phyloP scores from a whole-genome alignment of 2,329 filamentous ascomycete genomes.

The Penicillium sp. region DNA sequence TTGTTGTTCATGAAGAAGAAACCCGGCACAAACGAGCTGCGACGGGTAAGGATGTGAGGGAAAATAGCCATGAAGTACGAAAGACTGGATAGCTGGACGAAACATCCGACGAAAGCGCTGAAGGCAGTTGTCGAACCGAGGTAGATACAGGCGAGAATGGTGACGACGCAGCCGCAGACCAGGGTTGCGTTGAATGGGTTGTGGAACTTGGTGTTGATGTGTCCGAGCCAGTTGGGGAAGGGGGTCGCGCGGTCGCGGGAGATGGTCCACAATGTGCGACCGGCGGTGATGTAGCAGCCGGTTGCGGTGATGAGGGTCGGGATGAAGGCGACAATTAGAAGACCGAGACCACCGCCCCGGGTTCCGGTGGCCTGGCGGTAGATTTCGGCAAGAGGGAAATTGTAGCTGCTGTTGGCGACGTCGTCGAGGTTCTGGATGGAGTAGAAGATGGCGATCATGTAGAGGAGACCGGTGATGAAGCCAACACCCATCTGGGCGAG shows the following conservation, averaged over 20 bases:
- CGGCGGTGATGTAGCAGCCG: constrained; percentile 60
- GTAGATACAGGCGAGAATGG: constrained; percentile 57
- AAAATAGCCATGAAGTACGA: constrained; percentile 57
- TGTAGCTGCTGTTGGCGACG: constrained; percentile 28
- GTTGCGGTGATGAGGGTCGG: constrained; percentile 54
- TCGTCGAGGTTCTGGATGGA: constrained; percentile 43
- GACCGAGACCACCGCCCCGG: constrained; percentile 54
- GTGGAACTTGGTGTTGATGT: constrained; percentile 54
- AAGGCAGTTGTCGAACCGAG: constrained; percentile 57
- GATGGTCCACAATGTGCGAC: constrained; percentile 61
- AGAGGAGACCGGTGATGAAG: constrained; percentile 49
- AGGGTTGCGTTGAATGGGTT: constrained; percentile 61
- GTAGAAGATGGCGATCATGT: constrained; percentile 54
- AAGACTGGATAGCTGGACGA: constrained; percentile 57
- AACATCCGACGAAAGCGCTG: constrained; percentile 58
- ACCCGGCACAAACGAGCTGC: constrained; percentile 53
- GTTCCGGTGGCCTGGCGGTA: constrained; percentile 51
- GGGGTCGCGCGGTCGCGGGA: constrained; percentile 63
- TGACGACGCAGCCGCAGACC: constrained; percentile 54
- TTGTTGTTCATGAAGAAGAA: constrained; percentile 55
- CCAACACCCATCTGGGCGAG: constrained; percentile 50
- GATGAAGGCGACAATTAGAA: constrained; percentile 58
- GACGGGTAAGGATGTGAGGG: constrained; percentile 52
- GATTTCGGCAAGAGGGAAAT: constrained; percentile 50
- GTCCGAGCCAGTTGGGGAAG: constrained; percentile 53